Base-by-base conservation (phyloP, 148 eudicot species). In the Cornus florida region DNA sequence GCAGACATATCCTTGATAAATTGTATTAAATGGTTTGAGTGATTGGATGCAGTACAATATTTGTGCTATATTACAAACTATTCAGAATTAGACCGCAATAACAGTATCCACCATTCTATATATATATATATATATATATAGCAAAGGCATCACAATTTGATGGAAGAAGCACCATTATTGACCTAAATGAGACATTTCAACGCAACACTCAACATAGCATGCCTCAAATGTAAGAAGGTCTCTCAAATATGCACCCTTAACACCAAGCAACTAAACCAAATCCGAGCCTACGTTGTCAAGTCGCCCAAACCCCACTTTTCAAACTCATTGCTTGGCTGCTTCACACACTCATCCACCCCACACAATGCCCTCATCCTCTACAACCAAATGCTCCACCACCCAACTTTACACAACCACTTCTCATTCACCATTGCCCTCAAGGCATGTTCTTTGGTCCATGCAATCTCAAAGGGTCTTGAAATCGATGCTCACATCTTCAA, bases 371-470 rank as follows among this genome's bases (percentile, higher is more conserved):
- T 81, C 22, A 4, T 38, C 14, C 76, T 81, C 67, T 81, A 71
- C 72, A 81, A 77, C 57, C 72, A 81, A 50, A 81, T 81, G 76
- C 76, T 81, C 41, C 76, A 66, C 46, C 41, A 33, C 80, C 83
- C 83, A 39, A 22, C 68, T 35, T 70, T 76, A 11, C 80, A 81
- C 72, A 77, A 81, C 59, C 80, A 81, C 73, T 76, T 76, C 68
- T 76, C 83, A 12, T 81, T 81, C 80, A 81, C 79, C 0, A 38
- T 11, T 33, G 83, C 72, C 50, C 83, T 81, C 65, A 81, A 81
- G n/a, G 70, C 76, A 3, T 81, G 76, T 50, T 81, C 67, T 56
- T 76, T 4, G 0, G 35, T 67, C 5, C 75, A 35, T 50, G 35
- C 80, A 33, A 64, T 33, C 22, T 16, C 16, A 19, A 76, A 76